Base-by-base conservation (phyloP, 1,284 basidiomycete species). In the Testicularia cyperi region DNA sequence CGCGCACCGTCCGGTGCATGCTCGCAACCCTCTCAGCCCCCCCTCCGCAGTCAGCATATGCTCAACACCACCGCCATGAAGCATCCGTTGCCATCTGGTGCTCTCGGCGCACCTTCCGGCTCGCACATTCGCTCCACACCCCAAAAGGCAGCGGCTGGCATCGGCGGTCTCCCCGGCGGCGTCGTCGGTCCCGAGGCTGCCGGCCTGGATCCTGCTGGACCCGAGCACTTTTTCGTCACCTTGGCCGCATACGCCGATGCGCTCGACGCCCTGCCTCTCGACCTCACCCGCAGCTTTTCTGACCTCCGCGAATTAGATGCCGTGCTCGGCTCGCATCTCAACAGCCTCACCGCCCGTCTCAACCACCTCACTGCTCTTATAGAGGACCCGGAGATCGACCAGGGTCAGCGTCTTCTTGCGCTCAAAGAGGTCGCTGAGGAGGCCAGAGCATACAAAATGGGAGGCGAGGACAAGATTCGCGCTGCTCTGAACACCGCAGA, bases 291-390 rank as follows among this genome's bases (percentile, higher is more conserved):
- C 75, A 87, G 86, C 77, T 90, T 96, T 78, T 89, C 87, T 19
- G 94, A 98, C 81, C 84, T 99, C 38, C 88, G 92, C 65, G 94
- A 98, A 80, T 87, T 98, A 74, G 95, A 97, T 77, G 94, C 95
- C 38, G 95, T 98, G 32, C 83, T 99, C 37, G 91, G 89, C 16
- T 61, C 69, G 13, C 73, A 75, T 28, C 60, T 75, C 44, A 53
- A 44, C 33, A 69, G 69, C 42, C 61, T 75, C 38, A 67, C 70
- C 14, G 54, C 58, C 7, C 61, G 72, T 16, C 60, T 75, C 27
- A 44, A 65, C n/a, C 54, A 68, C 34, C 65, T 75, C 36, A 65
- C 70, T 21, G 41, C 55, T 1, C 33, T 60, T 10, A 49, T 70
- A 13, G 77, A 90, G 73, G 81, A 86, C 66, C 82, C 84, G 42